Conservation (phyloP, 805 yeast genomes). For the Candida odintsovae region DNA sequence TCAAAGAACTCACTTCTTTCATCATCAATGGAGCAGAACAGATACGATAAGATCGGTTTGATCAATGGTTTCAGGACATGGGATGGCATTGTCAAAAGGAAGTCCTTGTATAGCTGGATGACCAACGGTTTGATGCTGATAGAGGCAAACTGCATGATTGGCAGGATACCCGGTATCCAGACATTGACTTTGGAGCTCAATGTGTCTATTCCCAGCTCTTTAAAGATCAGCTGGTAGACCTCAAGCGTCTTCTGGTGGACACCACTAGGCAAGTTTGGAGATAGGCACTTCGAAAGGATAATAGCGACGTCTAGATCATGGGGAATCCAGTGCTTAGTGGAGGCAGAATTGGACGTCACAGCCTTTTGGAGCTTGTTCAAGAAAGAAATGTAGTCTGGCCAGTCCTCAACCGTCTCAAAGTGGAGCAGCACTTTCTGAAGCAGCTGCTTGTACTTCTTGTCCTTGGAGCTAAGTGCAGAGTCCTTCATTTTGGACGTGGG, state of each 20-base stretch:
- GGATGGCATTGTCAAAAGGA: conserved; percentile 48
- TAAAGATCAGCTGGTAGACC: conserved; percentile 67
- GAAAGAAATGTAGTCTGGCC: conserved; percentile 97
- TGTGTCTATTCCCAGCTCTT: conserved; percentile 48
- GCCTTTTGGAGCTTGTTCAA: conserved; percentile 75
- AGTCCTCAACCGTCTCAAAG: conserved; percentile 83
- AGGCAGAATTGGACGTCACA: conserved; percentile 39
- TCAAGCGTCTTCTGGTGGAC: conserved; percentile 88
- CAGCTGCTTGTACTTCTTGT: conserved; percentile 59
- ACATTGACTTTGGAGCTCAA: conserved; percentile 51
- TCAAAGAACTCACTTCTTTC: conserved; percentile 80
- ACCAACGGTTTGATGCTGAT: conserved; percentile 81
- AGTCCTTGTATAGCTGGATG: conserved; percentile 52
- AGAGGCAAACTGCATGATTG: conserved; percentile 82
- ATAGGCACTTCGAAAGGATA: conserved; percentile 70
- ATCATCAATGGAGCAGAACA: conserved; percentile 88
- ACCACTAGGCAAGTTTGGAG: conserved; percentile 85
- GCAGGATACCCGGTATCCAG: conserved; percentile 94
- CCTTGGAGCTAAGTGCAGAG: conserved; percentile 45
- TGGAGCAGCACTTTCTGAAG: conserved; percentile 67
- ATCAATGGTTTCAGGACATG: conserved; percentile 46
- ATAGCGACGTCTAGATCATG: conserved; percentile 59
- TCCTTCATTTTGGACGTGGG: neutral
- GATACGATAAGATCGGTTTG: conserved; percentile 65
- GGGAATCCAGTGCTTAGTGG: conserved; percentile 55